These are phyloP conservation scores for Triticum timopheevii DNA, from an alignment of 176 grass and related monocot genomes.

Conservation along the genomic window DNA sequence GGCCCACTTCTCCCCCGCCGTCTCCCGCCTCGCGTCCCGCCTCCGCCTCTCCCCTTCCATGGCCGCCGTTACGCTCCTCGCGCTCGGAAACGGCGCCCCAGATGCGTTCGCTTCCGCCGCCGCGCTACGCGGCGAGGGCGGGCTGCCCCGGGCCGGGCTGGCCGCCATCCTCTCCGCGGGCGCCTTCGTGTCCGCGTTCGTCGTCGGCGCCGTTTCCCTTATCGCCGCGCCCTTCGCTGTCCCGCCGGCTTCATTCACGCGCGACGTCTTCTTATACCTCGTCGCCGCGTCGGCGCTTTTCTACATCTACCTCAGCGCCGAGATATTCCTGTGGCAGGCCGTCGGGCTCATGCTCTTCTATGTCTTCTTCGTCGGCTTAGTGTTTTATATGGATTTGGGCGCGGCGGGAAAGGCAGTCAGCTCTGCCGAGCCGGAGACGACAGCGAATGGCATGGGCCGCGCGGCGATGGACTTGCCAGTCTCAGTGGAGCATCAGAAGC, in stretches of 20 bases:
- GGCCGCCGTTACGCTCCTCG: slow-evolving; percentile 93
- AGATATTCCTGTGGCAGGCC: slow-evolving; percentile 96
- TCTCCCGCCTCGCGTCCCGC: slow-evolving; percentile 53
- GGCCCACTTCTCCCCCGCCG: slow-evolving; percentile 61
- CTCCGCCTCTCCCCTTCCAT: slow-evolving; percentile 80
- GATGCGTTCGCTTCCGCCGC: slow-evolving; percentile 79
- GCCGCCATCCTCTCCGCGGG: slow-evolving; percentile 74
- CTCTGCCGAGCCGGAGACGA: slow-evolving; percentile 41
- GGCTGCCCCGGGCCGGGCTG: slow-evolving; percentile 57
- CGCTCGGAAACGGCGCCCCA: slow-evolving; percentile 86
- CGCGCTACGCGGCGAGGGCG: slow-evolving; percentile 37
- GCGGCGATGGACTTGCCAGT: slow-evolving; percentile 23
- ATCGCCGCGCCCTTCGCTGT: slow-evolving; percentile 70
- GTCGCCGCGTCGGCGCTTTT: slow-evolving; percentile 66
- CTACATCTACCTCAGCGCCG: slow-evolving; percentile 78
- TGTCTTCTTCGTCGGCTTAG: slow-evolving; percentile 80
- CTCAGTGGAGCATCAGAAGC: slow-evolving; percentile 22
- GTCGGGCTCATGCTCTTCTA: slow-evolving; percentile 77
- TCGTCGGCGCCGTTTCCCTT: slow-evolving; percentile 68
- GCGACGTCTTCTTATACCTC: slow-evolving; percentile 90
- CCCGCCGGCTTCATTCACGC: slow-evolving; percentile 52
- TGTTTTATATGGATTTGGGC: slow-evolving; percentile 84
- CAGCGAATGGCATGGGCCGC: slow-evolving; percentile 27
- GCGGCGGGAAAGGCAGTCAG: slow-evolving; percentile 32
- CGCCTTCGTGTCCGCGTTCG: slow-evolving; percentile 89